Base-by-base conservation (phyloP, 148 eudicot species). In the Nepenthes mirabilis region DNA sequence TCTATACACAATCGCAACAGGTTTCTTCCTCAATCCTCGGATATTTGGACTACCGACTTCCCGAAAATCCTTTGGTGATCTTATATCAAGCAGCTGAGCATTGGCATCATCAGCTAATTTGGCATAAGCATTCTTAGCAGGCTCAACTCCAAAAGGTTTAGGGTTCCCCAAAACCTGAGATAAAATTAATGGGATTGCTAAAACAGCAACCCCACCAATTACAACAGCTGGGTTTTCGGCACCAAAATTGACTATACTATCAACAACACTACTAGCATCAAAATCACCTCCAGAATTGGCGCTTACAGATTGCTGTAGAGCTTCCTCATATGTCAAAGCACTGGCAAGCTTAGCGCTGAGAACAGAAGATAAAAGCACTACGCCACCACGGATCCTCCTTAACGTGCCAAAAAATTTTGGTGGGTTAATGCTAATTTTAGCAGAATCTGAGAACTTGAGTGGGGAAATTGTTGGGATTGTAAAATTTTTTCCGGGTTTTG, bases 301-400 rank as follows among this genome's bases (percentile, higher is more conserved):
- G 58, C 50, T 68, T 45, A 67, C 62, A 55, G 95, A 77, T 52
- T 84, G 97, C 48, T 75, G 75, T 1, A 89, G 60, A 50, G 97
- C 99, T 68, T 93, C 99, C 32, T 93, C 91, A 73, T 84, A 93
- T 55, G 99, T 82, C 43, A 93, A 66, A 51, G 99, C 89, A 58
- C 63, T 66, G 1, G 95, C 85, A 52, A 67, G n/a, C 52, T 49
- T 60, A 23, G 95, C 47, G 67, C 36, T 74, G 9, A 88, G 61
- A 49, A 81, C 51, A 65, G 96, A 79, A 55, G 91, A 79, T 47
- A 86, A 61, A 2, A 93, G 63, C 10, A 73, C 67, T 68, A 93
- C 65, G 61, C 91, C 72, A n/a, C 76, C 82, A 12, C 73, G 68
- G 2, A 82, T n/a, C 52, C 67, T 70, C 33, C 67, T 77, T 5